phyloP scores from a whole-genome alignment of 768 basidiomycete species.

The Lentinus brumalis region DNA sequence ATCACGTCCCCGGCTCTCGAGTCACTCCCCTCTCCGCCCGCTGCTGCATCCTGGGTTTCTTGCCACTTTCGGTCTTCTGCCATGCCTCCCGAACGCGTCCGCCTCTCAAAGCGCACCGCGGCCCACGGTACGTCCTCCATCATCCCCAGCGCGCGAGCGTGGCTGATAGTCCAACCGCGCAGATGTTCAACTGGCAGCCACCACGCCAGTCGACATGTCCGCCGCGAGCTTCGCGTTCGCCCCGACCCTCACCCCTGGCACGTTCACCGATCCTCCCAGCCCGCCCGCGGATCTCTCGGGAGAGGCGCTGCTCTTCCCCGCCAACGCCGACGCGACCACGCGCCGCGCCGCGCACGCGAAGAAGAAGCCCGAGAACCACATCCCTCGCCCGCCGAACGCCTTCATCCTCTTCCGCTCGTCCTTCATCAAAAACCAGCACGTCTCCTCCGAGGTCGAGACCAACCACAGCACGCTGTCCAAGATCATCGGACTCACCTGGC shows the following conservation, averaged over 20 bases:
- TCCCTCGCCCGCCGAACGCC: slow-evolving; percentile 83
- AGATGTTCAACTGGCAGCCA: slow-evolving; percentile 14
- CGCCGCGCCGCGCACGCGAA: slow-evolving; percentile 51
- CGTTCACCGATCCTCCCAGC: slow-evolving; percentile 51
- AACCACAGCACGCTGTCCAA: slow-evolving; percentile 84
- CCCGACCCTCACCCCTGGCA: slow-evolving; percentile 57
- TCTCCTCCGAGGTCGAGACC: slow-evolving; percentile 76
- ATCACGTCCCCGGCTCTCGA: slow-evolving; percentile 23
- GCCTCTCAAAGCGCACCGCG: slow-evolving; percentile 22
- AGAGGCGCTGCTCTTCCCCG: slow-evolving; percentile 62
- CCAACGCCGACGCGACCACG: slow-evolving; percentile 26
- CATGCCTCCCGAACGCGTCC: slow-evolving; percentile 25
- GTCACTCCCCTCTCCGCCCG: slow-evolving; percentile 24
- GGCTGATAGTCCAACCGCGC: slow-evolving; percentile 9
- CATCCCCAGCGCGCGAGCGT: slow-evolving; percentile 6
- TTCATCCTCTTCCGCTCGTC: slow-evolving; percentile 87
- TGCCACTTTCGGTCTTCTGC: slow-evolving; percentile 19
- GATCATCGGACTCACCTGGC: slow-evolving; percentile 85
- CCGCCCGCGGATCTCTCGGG: slow-evolving; percentile 36
- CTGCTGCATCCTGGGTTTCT: slow-evolving; percentile 9
- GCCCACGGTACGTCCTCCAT: slow-evolving; percentile 13
- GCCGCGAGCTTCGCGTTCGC: slow-evolving; percentile 52
- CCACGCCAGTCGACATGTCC: slow-evolving; percentile 11
- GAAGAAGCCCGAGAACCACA: slow-evolving; percentile 74
- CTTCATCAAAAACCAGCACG: slow-evolving; percentile 78